Evolutionary conservation across 306 rosid genomes (phyloP).

Genomic region (Cyamopsis tetragonoloba): DNA sequence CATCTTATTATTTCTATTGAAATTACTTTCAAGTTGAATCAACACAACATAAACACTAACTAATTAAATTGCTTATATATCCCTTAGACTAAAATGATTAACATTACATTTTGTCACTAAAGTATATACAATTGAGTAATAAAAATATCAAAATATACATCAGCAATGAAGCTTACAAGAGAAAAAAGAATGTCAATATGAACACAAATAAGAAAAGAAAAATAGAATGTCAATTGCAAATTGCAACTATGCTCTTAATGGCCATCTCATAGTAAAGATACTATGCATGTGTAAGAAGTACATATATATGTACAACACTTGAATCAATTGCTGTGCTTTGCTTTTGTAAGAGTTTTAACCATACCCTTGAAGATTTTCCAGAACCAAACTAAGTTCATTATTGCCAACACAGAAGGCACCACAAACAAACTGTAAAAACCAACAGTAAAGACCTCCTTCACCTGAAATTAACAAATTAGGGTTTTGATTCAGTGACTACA

Average conservation of each 20-base stretch:
- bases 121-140: neutral
- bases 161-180: neutral
- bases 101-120: neutral
- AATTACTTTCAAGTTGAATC: no score
- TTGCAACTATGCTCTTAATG: neutral
- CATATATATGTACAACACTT: neutral
- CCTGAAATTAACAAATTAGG: slow-evolving; percentile 36
- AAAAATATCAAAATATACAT: neutral
- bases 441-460: slow-evolving; percentile 44
- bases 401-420: slow-evolving; percentile 48
- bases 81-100: neutral
- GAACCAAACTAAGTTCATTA: slow-evolving; percentile 70
- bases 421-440: slow-evolving; percentile 49
- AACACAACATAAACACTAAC: no score
- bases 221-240: neutral
- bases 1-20: no score
- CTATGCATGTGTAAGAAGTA: neutral
- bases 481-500: neutral
- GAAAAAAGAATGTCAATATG: neutral
- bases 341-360: slow-evolving; percentile 52
- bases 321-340: slow-evolving; percentile 46
- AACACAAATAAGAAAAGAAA: no score
- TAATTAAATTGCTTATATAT: no score
- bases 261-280: neutral
- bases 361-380: slow-evolving; percentile 76